Base-by-base conservation (phyloP, 2,329 filamentous ascomycete genomes). In the Stenocarpella maydis region DNA sequence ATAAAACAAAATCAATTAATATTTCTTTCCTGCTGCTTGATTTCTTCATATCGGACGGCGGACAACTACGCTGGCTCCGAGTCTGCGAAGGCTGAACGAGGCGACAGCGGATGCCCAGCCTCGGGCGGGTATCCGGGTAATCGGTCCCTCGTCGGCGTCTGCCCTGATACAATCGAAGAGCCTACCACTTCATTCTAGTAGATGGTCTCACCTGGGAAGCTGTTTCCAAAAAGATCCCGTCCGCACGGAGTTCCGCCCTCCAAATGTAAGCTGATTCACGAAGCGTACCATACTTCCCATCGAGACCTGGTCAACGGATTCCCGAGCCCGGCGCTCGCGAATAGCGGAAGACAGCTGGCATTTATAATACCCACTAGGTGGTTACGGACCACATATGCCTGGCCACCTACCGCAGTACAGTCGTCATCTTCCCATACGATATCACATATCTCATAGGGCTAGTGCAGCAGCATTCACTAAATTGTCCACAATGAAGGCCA, bases 101-200 rank as follows among this genome's bases (percentile, higher is more conserved):
- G 3, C 14, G 28, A 12, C 37, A 17, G 28, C 43, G 17, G 19
- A 3, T 17, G 17, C 9, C 58, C 41, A 43, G 43, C 17, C 28
- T 9, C 28, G 58, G 41, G n/a, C 58, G 58, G 58, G 28, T 63
- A 63, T 14, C 43, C 58, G 58, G 58, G 58, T 63, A 49, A 37
- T 37, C 41, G 43, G 37, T 14, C 34, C 28, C 15, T 24, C 7
- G 7, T 28, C 58, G 4, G 24, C 4, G 12, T 14, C 43, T 45
- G 41, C 14, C 26, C 4, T n/a, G 7, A 21, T 4, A 5, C 55
- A 60, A 19, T 39, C 26, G n/a, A n/a, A n/a, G n/a, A n/a, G 2
- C 26, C 5, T 12, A 60, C 31, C 24, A 45, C 21, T 14, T 9
- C 10, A 3, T 14, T 2, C 1, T 28, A 2, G 7, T 1, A n/a